These are phyloP conservation scores for Musa schizocarpa DNA, from an alignment of 176 grass and related monocot genomes.

Conservation along the genomic window DNA sequence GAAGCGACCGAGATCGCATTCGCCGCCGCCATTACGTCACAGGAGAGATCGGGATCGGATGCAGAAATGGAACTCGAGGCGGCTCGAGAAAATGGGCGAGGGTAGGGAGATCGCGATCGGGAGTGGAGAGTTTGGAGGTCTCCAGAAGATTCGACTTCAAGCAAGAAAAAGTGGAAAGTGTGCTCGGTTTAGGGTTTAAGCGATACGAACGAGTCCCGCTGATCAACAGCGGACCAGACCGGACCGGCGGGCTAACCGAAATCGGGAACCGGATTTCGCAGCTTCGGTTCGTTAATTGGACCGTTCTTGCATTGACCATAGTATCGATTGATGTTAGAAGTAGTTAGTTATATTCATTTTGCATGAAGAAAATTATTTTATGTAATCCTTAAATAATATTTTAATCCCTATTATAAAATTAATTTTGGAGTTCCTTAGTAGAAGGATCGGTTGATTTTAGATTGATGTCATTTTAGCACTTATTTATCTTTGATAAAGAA, in stretches of 20 bases:
- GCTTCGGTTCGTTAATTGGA: too few species aligned
- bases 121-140: not conserved
- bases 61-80: not conserved
- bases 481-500: too few species aligned
- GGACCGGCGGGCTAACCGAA: not conserved
- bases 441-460: too few species aligned
- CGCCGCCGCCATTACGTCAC: slow-evolving; percentile 35
- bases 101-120: not conserved
- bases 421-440: too few species aligned
- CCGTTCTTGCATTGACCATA: too few species aligned
- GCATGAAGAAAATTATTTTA: too few species aligned
- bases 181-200: slow-evolving; percentile 2
- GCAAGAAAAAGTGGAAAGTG: not conserved
- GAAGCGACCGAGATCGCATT: slow-evolving; percentile 53
- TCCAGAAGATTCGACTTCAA: not conserved
- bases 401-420: too few species aligned
- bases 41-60: slow-evolving; percentile 13
- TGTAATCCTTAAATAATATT: too few species aligned
- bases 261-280: too few species aligned
- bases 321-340: too few species aligned
- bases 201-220: not conserved
- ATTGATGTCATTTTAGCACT: too few species aligned
- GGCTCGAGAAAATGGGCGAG: not conserved
- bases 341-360: too few species aligned
- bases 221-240: not conserved